phyloP scores from a whole-genome alignment of 345 rosid genomes.

The Geranium rotundifolium region DNA sequence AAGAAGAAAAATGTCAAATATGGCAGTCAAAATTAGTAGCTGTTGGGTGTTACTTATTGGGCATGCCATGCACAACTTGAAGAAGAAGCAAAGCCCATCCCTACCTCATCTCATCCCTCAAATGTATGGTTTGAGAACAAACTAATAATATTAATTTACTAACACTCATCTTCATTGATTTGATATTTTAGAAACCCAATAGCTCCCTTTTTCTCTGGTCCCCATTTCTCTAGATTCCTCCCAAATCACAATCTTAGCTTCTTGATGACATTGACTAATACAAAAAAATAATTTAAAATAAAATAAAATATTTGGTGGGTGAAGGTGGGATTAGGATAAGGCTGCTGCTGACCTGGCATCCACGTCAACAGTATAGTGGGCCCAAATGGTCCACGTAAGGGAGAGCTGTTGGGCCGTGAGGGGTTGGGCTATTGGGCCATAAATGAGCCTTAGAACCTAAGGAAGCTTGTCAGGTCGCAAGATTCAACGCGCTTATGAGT shows the following conservation, averaged over 20 bases:
- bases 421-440: not conserved
- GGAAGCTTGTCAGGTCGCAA: not conserved
- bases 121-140: constrained; percentile 1
- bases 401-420: not conserved
- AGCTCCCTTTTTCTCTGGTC: too few relatives aligned
- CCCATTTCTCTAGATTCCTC: too few relatives aligned
- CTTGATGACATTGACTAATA: too few relatives aligned
- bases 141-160: too few relatives aligned
- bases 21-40: not conserved
- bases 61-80: too few relatives aligned
- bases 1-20: not conserved
- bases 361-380: not conserved
- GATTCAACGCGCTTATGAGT: too few relatives aligned
- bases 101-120: not conserved
- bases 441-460: not conserved
- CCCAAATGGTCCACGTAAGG: not conserved
- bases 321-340: not conserved
- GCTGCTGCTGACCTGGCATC: not conserved
- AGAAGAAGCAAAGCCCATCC: not conserved
- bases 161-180: not conserved
- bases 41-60: not conserved
- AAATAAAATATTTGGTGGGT: not conserved
- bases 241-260: too few relatives aligned
- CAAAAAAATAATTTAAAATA: too few relatives aligned
- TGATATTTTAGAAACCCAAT: not conserved